Conservation (phyloP, 2,329 filamentous ascomycete genomes). For the Aspergillus flavus region DNA sequence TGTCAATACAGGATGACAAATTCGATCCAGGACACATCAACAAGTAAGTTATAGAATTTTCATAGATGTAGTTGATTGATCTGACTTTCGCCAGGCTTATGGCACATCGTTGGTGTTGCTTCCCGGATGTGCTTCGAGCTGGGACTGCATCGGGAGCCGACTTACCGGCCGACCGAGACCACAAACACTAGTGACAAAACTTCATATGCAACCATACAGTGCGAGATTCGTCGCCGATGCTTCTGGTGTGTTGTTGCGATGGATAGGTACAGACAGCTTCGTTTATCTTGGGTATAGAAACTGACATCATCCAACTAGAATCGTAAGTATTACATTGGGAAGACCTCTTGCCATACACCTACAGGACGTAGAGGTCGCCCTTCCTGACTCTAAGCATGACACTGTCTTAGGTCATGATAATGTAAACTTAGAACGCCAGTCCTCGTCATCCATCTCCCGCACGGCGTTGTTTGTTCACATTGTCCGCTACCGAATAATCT, state of each 20-base stretch:
- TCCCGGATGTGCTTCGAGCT: background rate
- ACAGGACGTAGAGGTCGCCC: background rate
- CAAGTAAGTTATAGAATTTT: background rate
- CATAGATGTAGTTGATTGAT: background rate
- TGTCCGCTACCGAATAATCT: background rate
- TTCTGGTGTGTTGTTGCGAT: background rate
- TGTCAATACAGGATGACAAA: background rate
- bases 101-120: background rate
- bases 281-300: background rate
- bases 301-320: background rate
- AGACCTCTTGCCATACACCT: background rate
- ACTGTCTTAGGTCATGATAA: background rate
- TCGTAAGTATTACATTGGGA: background rate
- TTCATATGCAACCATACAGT: background rate
- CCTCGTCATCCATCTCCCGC: background rate
- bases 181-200: background rate
- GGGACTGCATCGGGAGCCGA: background rate
- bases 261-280: background rate
- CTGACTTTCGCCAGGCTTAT: background rate
- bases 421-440: background rate
- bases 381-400: background rate
- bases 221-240: background rate
- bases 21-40: background rate
- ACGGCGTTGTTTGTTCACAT: background rate
- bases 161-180: background rate